Base-by-base conservation (phyloP, 441 rosid genomes). In the Erodium chrysanthum region DNA sequence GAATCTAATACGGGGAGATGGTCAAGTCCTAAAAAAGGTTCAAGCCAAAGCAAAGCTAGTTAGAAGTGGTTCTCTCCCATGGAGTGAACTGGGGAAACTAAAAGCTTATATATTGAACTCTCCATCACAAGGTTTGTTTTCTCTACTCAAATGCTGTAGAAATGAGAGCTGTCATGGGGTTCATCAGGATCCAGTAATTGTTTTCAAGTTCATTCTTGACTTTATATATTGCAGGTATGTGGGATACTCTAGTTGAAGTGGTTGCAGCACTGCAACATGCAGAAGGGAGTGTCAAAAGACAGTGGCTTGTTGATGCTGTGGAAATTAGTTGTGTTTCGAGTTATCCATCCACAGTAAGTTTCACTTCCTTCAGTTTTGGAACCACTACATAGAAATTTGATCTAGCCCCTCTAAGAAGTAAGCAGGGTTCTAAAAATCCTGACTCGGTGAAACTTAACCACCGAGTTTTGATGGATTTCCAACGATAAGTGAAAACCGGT, bases 301-400 rank as follows among this genome's bases (percentile, higher is more conserved):
- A 88, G 71, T 93, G 97, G 97, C 92, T 90, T 66, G 68, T 84
- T 68, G 96, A 90, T 78, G 90, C 89, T 0, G 78, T 82, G n/a
- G 97, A 90, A 81, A 89, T 90, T 68, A 86, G 98, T 79, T 93
- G 97, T 12, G 80, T 87, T 67, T 85, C 98, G 59, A 73, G 71
- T 68, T 75, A 80, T 81, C 98, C 98, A 48, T 84, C 93, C 68
- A 90, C 85, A 80, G 98, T 90, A 88, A 35, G 83, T 60, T 70
- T 25, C 61, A 37, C 65, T 71, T 70, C 46, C 21, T 50, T 0
- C n/a, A 33, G 11, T 25, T 75, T 7, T 25, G 33, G 64, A 35
- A 35, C 40, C 3, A 27, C 29, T 1, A 27, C 29, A 27, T 27
- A 27, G 1, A 27, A 27, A 27, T 27, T 1, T 3, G 3, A 27